A percentile compares a stretch with the other conserved stretches of the same genome.
Evolutionary conservation across 805 yeast genomes (phyloP).

Genomic region (Candida morakotiae): DNA sequence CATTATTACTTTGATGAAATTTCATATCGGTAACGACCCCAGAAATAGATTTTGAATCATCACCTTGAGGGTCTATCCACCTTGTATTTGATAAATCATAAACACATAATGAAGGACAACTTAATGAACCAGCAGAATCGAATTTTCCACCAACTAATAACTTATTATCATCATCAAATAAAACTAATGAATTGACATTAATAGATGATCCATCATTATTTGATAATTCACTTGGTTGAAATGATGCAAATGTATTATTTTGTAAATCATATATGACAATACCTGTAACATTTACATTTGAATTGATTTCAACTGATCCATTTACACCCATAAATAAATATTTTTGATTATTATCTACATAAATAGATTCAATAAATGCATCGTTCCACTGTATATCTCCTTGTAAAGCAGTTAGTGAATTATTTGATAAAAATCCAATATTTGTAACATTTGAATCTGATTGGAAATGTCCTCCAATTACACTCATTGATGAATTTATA

Average conservation of each 20-base stretch:
- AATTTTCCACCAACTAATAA: constrained; percentile 76
- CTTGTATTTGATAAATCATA: constrained; percentile 51
- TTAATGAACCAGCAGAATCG: constrained; percentile 49
- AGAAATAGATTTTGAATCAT: constrained; percentile 21
- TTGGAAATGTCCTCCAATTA: constrained; percentile 58
- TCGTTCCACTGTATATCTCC: constrained; percentile 24
- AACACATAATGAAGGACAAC: constrained; percentile 64
- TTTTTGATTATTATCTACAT: constrained; percentile 28
- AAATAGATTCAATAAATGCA: constrained; percentile 26
- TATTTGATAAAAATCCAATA: constrained; percentile 26
- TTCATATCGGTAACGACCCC: constrained; percentile 56
- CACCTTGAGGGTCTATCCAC: constrained; percentile 45
- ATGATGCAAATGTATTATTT: constrained; percentile 33
- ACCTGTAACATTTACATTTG: constrained; percentile 30
- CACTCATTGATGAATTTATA: constrained; percentile 46
- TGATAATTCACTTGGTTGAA: constrained; percentile 49
- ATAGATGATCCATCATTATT: constrained; percentile 36
- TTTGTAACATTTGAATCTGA: constrained; percentile 17
- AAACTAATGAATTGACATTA: constrained; percentile 31
- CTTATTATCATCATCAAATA: constrained; percentile 25
- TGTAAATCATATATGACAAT: constrained; percentile 50
- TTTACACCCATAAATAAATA: constrained; percentile 45
- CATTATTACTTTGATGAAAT: constrained; percentile 36
- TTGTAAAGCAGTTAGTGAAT: constrained; percentile 15
- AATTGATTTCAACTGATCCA: constrained; percentile 26